Evolutionary conservation across 176 grass and related monocot species (phyloP), one percentile per base, ranked within the genome.

Genomic region (Zoysia pacifica): DNA sequence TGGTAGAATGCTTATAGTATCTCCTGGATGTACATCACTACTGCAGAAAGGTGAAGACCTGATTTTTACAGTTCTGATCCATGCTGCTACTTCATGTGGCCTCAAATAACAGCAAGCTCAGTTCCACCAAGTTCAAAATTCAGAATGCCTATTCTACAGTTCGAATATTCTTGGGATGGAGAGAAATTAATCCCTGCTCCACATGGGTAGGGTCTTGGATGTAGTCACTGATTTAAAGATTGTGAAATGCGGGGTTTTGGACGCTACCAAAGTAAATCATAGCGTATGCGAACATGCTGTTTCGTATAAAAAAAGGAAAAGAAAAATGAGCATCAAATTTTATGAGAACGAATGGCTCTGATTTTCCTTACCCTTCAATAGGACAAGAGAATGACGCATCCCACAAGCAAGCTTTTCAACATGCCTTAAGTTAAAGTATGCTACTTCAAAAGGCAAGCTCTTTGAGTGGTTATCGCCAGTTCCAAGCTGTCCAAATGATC

Each of bases 401-500:
- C 95, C 95, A 79, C 85, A 83, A 71, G 92, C 95, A 89, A 94
- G 83, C 68, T 93, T 91, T 46, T 93, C 78, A 79, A 94, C 84
- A 93, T 89, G 83, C 19, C 85, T 83, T 89, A 81, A 65, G 56
- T 54, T 72, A 56, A 98, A 91, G 67, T 69, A 86, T 76, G 78
- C 9, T 43, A 94, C 92, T 86, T 94, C 90, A 76, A 80, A 84
- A 47, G 92, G 92, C 11, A 78, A 80, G 49, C 56, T 88, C 81
- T 75, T 86, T 87, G 90, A 86, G 55, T 87, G 83, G 70, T 87
- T 82, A 62, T 98, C 86, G 77, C 90, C 84, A 85, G 79, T 93
- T 43, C 95, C 95, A 79, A 98, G 92, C 58, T 98, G 95, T 75
- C 95, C 95, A 94, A 98, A 94, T 66, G 88, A 98, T 8, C 90